These are phyloP conservation scores for Candida sonorensis DNA, from an alignment of 805 yeast genomes.

Conservation along the genomic window DNA sequence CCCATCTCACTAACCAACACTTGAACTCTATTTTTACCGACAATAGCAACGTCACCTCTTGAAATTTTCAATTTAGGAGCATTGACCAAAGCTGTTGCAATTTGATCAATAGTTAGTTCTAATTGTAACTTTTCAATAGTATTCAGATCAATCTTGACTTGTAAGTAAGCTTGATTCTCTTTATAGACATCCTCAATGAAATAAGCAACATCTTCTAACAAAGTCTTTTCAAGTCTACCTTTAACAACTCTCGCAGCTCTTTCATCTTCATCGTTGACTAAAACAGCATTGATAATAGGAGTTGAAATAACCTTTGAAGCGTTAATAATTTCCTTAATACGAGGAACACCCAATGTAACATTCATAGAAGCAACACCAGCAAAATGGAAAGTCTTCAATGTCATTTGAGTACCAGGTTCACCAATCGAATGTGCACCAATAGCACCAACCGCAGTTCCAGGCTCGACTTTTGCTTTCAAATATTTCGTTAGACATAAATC, in stretches of 20 bases:
- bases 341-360: constrained; percentile 98
- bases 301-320: constrained; percentile 94
- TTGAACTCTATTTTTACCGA: constrained; percentile 60
- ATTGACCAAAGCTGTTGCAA: constrained; percentile 69
- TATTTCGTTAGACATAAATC: constrained; percentile 76
- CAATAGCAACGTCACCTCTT: constrained; percentile 60
- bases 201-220: constrained; percentile 76
- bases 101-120: constrained; percentile 80
- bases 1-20: constrained; percentile 48
- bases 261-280: constrained; percentile 91
- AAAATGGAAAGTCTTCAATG: constrained; percentile 70
- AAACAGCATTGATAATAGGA: constrained; percentile 90
- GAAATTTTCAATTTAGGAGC: constrained; percentile 89
- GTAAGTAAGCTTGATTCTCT: constrained; percentile 68
- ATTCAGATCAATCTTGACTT: constrained; percentile 72
- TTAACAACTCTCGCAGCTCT: constrained; percentile 98
- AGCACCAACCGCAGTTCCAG: constrained; percentile 99
- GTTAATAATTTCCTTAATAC: constrained; percentile 96
- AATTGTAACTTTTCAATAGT: constrained; percentile 87
- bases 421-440: constrained; percentile 99
- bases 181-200: constrained; percentile 92
- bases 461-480: constrained; percentile 87
- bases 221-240: constrained; percentile 93
- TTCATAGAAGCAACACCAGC: constrained; percentile 99
- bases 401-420: constrained; percentile 99